These are phyloP conservation scores for Aristolochia contorta DNA, from an alignment of 164 flowering plant genomes.

Conservation along the genomic window DNA sequence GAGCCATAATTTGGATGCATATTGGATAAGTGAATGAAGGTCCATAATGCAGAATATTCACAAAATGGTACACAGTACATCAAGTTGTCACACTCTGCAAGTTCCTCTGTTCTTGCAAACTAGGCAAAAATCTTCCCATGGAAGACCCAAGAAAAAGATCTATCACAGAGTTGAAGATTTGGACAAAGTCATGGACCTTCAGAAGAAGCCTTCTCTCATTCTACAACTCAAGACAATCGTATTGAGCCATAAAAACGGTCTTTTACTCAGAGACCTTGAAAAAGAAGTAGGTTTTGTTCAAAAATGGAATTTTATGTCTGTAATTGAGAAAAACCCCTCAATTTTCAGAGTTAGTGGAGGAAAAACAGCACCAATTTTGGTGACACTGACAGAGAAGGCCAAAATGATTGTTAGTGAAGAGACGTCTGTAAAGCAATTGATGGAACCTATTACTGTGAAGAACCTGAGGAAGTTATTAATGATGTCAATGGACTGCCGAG, in stretches of 20 bases:
- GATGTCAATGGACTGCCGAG: conserved; percentile 79
- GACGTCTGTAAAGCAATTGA: conserved; percentile 26
- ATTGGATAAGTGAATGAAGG: too few relatives aligned
- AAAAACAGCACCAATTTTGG: conserved; percentile 39
- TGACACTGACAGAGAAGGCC: conserved; percentile 60
- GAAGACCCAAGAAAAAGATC: conserved; percentile 80
- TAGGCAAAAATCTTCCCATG: conserved; percentile 41
- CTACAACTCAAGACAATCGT: conserved; percentile 64
- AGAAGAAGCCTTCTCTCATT: conserved; percentile 76
- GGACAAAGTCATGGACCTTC: conserved; percentile 76
- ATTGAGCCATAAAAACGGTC: conserved; percentile 41
- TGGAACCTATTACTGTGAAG: conserved; percentile 82
- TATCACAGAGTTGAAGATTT: conserved; percentile 71
- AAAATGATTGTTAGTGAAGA: conserved; percentile 46
- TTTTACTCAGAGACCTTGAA: conserved; percentile 71
- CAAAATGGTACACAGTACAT: too few relatives aligned
- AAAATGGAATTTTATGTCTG: conserved; percentile 86
- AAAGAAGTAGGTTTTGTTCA: conserved; percentile 84
- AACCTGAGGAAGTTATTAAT: conserved; percentile 81
- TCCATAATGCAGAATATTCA: too few relatives aligned
- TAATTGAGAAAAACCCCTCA: conserved; percentile 72
- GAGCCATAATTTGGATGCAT: too few relatives aligned
- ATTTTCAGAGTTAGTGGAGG: conserved; percentile 67
- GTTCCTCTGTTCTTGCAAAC: conserved; percentile 20
- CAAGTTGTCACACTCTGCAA: too few relatives aligned